A percentile compares a stretch with the other conserved stretches of the same genome.
phyloP scores from a whole-genome alignment of 2,329 filamentous ascomycete genomes.

The Epicoccum nigrum region DNA sequence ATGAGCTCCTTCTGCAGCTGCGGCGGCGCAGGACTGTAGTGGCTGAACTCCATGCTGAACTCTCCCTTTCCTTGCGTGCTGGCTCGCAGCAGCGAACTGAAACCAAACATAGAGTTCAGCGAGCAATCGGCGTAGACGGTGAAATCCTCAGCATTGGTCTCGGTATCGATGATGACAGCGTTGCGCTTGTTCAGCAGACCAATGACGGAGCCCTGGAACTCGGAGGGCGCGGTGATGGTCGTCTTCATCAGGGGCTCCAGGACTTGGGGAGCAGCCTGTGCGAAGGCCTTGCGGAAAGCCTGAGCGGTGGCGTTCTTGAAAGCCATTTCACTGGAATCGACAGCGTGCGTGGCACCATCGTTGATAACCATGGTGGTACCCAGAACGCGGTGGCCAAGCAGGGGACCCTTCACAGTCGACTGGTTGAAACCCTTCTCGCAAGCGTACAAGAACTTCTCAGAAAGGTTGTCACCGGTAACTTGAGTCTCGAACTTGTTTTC shows the following conservation, averaged over 20 bases:
- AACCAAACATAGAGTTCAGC: constrained; percentile 97
- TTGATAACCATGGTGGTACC: constrained; percentile 90
- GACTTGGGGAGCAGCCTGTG: constrained; percentile 77
- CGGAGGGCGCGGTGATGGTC: constrained; percentile 90
- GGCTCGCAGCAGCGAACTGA: constrained; percentile 86
- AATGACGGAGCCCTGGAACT: constrained; percentile 97
- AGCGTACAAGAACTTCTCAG: constrained; percentile 93
- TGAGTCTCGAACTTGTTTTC: constrained; percentile 86
- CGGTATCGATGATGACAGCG: constrained; percentile 92
- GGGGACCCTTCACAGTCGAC: constrained; percentile 82
- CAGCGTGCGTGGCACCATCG: constrained; percentile 96
- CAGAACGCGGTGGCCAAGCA: constrained; percentile 91
- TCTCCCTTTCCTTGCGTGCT: constrained; percentile 98
- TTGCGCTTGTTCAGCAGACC: constrained; percentile 96
- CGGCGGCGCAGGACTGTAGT: constrained; percentile 85
- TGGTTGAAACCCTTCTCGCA: constrained; percentile 93
- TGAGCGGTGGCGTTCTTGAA: constrained; percentile 95
- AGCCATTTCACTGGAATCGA: constrained; percentile 94
- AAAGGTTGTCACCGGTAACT: constrained; percentile 87
- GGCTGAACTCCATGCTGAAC: constrained; percentile 98
- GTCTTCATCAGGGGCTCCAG: constrained; percentile 99
- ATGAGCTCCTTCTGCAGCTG: constrained; percentile 85
- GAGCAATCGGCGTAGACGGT: constrained; percentile 90
- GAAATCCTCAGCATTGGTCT: constrained; percentile 93
- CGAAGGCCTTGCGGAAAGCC: constrained; percentile 94